A percentile compares a stretch with the other conserved stretches of the same genome.
Conservation (phyloP, 73 alveolate species). For the Symbiodinium natans region DNA sequence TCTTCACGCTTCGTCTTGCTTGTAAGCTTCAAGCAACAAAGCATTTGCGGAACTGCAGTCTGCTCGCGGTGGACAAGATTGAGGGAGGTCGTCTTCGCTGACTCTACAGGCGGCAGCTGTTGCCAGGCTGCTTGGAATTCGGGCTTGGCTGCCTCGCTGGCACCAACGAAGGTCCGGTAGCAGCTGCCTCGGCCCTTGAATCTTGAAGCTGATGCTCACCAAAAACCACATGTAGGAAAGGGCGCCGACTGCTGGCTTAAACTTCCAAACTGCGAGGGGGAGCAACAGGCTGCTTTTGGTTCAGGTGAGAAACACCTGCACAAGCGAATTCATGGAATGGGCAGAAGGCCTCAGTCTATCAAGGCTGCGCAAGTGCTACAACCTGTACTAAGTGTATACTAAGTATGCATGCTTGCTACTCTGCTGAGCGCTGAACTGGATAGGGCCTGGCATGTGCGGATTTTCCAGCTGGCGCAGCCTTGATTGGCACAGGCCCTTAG, state of each 20-base stretch:
- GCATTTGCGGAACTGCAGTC: not conserved
- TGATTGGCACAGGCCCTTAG: not conserved
- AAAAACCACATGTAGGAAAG: not conserved
- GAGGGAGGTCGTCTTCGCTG: slow-evolving; percentile 39
- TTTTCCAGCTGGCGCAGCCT: not conserved
- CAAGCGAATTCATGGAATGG: not conserved
- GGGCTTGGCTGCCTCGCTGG: not conserved
- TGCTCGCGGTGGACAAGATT: slow-evolving; percentile 81
- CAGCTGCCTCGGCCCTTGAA: not conserved
- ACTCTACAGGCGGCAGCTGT: not conserved
- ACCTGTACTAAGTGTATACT: too few relatives aligned
- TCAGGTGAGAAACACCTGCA: not conserved
- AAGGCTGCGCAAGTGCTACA: too few relatives aligned
- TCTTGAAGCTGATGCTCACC: not conserved
- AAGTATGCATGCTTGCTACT: too few relatives aligned
- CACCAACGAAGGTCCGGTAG: not conserved
- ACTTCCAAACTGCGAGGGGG: too few relatives aligned
- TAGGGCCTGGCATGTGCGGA: not conserved
- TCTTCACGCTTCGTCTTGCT: not conserved
- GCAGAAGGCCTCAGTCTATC: not conserved
- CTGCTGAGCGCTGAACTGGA: too few relatives aligned
- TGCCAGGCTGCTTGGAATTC: not conserved
- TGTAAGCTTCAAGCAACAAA: not conserved
- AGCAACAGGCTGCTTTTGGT: slow-evolving; percentile 2
- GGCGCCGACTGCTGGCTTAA: not conserved